Percentiles rank a stretch among this genome's conserved stretches.
Evolutionary conservation across 2,329 filamentous ascomycete species (phyloP).

Genomic region (Chalaropsis thielavioides): DNA sequence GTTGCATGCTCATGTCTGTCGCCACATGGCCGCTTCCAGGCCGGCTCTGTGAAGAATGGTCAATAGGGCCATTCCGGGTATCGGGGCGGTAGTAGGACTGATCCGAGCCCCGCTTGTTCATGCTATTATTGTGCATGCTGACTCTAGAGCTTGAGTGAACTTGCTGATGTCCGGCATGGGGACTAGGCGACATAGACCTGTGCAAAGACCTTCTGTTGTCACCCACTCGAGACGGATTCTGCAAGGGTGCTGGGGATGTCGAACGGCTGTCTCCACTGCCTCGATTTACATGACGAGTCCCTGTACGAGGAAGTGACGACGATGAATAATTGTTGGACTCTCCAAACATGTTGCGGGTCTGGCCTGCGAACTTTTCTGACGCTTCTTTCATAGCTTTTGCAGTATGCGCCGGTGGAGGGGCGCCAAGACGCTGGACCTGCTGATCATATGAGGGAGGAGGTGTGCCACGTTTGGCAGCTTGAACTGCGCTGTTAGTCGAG

Average conservation of each 20-base stretch:
- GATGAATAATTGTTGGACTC: constrained; percentile 19
- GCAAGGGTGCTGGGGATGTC: constrained; percentile 51
- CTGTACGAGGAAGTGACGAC: constrained; percentile 23
- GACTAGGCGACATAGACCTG: constrained; percentile 13
- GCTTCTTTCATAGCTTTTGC: constrained; percentile 92
- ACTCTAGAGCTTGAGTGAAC: constrained; percentile 14
- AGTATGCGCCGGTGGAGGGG: constrained; percentile 83
- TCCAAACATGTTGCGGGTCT: constrained; percentile 67
- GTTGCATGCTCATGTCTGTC: constrained; percentile 54
- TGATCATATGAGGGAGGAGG: constrained; percentile 80
- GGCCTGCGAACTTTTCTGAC: constrained; percentile 71
- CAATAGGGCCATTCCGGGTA: constrained; percentile 33
- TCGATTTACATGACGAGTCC: constrained; percentile 44
- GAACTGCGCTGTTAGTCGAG: constrained; percentile 28
- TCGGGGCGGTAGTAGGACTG: constrained; percentile 38
- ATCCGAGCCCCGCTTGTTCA: constrained; percentile 34
- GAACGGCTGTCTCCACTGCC: constrained; percentile 44
- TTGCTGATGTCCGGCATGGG: constrained; percentile 4
- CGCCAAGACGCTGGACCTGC: constrained; percentile 63
- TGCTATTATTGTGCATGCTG: constrained; percentile 25
- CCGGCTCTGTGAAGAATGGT: constrained; percentile 23
- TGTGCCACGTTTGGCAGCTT: constrained; percentile 52
- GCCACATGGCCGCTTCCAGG: constrained; percentile 37
- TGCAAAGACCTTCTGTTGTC: constrained; percentile 12
- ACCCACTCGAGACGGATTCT: not conserved